These are phyloP conservation scores for Trichosporon ovoides DNA, from an alignment of 1,284 basidiomycete species.

Conservation along the genomic window DNA sequence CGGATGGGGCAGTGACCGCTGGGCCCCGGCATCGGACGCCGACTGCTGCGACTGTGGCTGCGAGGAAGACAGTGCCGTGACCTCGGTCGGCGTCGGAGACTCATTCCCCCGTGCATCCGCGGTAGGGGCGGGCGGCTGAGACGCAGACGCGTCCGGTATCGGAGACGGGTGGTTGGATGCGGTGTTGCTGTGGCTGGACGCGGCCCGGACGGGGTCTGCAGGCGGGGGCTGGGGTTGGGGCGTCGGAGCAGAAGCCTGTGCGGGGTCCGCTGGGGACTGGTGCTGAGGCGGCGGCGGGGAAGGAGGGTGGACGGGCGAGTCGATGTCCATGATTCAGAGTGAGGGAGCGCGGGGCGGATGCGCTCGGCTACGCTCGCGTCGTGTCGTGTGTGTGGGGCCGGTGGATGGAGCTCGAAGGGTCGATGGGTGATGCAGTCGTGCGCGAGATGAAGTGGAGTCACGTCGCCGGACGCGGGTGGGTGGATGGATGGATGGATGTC, in stretches of 20 bases:
- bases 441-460: neutral
- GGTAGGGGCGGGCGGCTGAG: neutral
- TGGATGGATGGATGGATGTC: conserved; percentile 5
- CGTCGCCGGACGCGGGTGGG: neutral
- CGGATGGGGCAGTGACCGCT: neutral
- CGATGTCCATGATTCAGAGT: conserved; percentile 17
- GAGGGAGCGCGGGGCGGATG: neutral
- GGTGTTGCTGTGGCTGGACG: neutral
- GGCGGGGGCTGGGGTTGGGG: no score
- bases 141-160: neutral
- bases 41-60: conserved; percentile 5
- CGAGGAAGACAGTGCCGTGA: neutral
- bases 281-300: conserved; percentile 12
- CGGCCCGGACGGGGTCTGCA: neutral
- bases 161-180: neutral
- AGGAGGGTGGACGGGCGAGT: conserved; percentile 10
- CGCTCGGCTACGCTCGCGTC: neutral
- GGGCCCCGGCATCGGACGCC: neutral
- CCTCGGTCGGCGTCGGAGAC: no score
- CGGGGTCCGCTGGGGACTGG: conserved; percentile 1
- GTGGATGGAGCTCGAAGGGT: neutral
- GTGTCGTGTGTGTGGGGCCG: neutral
- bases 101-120: neutral
- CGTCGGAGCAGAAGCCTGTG: neutral
- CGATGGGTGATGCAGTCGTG: no score